Conservation (phyloP, 768 basidiomycete genomes). For the Suillus alpinus region DNA sequence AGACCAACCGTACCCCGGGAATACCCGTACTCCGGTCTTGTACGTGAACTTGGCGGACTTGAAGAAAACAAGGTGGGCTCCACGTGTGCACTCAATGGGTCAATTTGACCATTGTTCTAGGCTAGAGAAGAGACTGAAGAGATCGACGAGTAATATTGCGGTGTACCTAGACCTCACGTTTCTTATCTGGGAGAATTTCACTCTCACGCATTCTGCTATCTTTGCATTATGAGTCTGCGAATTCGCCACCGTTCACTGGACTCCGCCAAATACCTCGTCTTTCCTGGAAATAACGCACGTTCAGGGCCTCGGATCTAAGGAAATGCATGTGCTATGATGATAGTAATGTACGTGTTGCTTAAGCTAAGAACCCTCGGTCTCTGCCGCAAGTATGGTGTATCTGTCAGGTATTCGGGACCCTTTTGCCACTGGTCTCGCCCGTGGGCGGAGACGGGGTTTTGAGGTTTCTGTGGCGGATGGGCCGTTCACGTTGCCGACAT, state of each 20-base stretch:
- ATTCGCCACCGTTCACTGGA: not conserved
- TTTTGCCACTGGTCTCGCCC: slow-evolving; percentile 33
- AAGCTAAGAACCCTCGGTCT: slow-evolving; percentile 3
- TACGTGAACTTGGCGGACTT: slow-evolving; percentile 73
- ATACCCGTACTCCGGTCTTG: slow-evolving; percentile 75
- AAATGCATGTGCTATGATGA: not conserved
- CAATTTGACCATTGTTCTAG: slow-evolving; percentile 18
- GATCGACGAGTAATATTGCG: slow-evolving; percentile 30
- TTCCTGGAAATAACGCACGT: not conserved
- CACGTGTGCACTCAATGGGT: not conserved
- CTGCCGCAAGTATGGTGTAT: slow-evolving; percentile 2
- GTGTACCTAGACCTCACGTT: slow-evolving; percentile 10
- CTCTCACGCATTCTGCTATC: not conserved
- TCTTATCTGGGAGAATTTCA: not conserved
- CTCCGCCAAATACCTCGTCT: not conserved
- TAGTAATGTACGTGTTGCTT: not conserved
- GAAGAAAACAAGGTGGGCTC: slow-evolving; percentile 71
- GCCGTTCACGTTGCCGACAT: slow-evolving; percentile 10
- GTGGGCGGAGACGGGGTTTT: slow-evolving; percentile 37
- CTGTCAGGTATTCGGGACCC: slow-evolving; percentile 5
- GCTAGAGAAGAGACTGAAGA: slow-evolving; percentile 34
- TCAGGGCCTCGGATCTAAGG: not conserved
- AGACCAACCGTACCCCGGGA: slow-evolving; percentile 66
- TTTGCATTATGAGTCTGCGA: not conserved
- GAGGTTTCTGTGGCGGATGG: slow-evolving; percentile 10